Base-by-base conservation (phyloP, 768 basidiomycete genomes). In the Leccinum truebloodii region DNA sequence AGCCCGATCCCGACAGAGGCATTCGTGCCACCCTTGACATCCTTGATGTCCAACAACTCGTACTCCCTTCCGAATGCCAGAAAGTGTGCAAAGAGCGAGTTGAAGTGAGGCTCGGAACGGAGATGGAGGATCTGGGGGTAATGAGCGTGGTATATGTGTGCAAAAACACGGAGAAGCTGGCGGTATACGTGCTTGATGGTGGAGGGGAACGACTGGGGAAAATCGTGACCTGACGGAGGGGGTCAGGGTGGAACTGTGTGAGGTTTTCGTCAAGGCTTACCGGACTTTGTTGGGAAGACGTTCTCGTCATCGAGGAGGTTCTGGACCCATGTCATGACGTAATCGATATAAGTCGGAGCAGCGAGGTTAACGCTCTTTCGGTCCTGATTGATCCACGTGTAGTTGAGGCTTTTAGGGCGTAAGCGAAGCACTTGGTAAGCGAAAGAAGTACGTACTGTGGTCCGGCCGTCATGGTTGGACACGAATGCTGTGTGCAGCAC, bases 1-100 rank as follows among this genome's bases (percentile, higher is more conserved):
- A 87, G 75, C 6, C 92, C 92, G n/a, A 89, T 81, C 0, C 93
- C 92, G 0, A 90, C 89, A 4, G 80, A 75, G 6, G 83, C 76
- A 53, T 80, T 82, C 2, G 83, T 69, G 48, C 84, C 77, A 1
- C 92, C 92, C 62, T 84, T 89, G 71, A 97, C 85, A 71, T 98
- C 96, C 75, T 89, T 92, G 62, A 89, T 80, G 55, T 96, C 94
- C 64, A 98, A 73, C 61, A 98, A 73, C 68, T 98, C 92, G 74
- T 95, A 98, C 74, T 98, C 94, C 63, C 84, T 83, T 0, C 96
- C 96, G 68, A 98, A 98, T 1, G 95, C 94, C 54, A 98, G 80
- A 78, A 97, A 99, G 76, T 98, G 96, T 0, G 96, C 96, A 74
- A 98, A 98, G 39, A 98, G 86, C 4, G 94, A 96, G 74, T 96